Percentiles rank a stretch among this genome's conserved stretches.
These are phyloP conservation scores for Lonicera japonica DNA, from an alignment of 129 eudicot genomes.

Conservation along the genomic window DNA sequence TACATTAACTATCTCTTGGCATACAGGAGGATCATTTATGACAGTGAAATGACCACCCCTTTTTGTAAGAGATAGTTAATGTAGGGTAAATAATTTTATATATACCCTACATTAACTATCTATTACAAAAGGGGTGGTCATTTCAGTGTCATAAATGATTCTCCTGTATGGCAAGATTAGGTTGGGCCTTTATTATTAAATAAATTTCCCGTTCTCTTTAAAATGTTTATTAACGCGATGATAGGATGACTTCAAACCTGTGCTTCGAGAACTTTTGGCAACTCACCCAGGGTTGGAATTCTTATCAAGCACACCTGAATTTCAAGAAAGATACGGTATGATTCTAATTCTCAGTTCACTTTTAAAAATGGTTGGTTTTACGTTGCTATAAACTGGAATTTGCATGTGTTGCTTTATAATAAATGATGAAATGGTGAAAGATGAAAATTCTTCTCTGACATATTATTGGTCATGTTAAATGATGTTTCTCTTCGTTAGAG, in stretches of 20 bases:
- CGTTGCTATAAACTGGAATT: not conserved
- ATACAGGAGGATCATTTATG: not conserved
- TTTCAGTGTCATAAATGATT: not conserved
- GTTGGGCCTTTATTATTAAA: not conserved
- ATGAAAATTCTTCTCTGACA: not conserved
- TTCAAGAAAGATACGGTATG: constrained; percentile 95
- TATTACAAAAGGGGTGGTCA: not conserved
- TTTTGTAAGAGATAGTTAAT: not conserved
- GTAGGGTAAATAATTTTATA: no score
- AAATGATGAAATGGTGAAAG: not conserved
- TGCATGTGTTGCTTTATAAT: not conserved
- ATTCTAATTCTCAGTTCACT: not conserved
- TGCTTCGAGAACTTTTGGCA: constrained; percentile 77
- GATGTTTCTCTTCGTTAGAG: not conserved
- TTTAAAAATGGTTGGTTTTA: not conserved
- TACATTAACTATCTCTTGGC: no score
- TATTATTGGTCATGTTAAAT: not conserved
- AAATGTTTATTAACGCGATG: constrained; percentile 6
- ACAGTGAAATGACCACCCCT: not conserved
- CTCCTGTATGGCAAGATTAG: constrained; percentile 6
- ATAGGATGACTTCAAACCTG: constrained; percentile 90
- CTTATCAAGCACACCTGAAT: constrained; percentile 87
- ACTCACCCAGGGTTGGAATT: constrained; percentile 97
- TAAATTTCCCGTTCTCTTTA: not conserved
- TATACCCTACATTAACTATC: no score